Percentiles rank a stretch among this genome's conserved stretches.
phyloP scores from a whole-genome alignment of 1,139 yeast species.

The Lodderomyces beijingensis region DNA sequence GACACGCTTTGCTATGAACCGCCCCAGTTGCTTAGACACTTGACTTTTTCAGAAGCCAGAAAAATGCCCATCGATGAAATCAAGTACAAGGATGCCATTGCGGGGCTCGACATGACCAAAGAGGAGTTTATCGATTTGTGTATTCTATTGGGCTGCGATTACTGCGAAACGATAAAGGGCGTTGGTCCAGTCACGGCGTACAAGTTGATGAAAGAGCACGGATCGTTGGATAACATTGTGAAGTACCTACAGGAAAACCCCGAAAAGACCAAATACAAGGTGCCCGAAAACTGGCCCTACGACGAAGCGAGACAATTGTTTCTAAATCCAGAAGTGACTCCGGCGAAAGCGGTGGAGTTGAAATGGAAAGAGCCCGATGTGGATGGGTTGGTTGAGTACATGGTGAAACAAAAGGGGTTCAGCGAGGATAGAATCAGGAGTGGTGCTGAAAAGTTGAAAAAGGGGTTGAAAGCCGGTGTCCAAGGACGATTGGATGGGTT shows the following conservation, averaged over 20 bases:
- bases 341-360: slow-evolving; percentile 56
- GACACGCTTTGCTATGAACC: slow-evolving; percentile 93
- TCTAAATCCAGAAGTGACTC: slow-evolving; percentile 70
- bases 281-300: slow-evolving; percentile 95
- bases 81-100: slow-evolving; percentile 61
- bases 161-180: slow-evolving; percentile 91
- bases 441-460: slow-evolving; percentile 81
- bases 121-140: slow-evolving; percentile 85
- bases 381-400: slow-evolving; percentile 67
- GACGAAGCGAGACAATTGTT: slow-evolving; percentile 84
- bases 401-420: slow-evolving; percentile 79
- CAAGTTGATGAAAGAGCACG: slow-evolving; percentile 83
- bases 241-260: slow-evolving; percentile 58
- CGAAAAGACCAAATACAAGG: slow-evolving; percentile 63
- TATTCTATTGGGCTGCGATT: slow-evolving; percentile 92
- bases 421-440: slow-evolving; percentile 85
- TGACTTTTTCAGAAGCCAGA: slow-evolving; percentile 91
- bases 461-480: slow-evolving; percentile 78
- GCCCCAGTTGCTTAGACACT: slow-evolving; percentile 75
- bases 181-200: slow-evolving; percentile 94
- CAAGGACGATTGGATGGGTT: slow-evolving; percentile 94
- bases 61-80: slow-evolving; percentile 91
- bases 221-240: slow-evolving; percentile 72
- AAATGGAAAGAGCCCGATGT: slow-evolving; percentile 79
- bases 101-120: slow-evolving; percentile 68